A percentile compares a stretch with the other conserved stretches of the same genome.
These are phyloP conservation scores for Colletotrichum spinosum DNA, from an alignment of 2,329 filamentous ascomycete species.

Conservation along the genomic window DNA sequence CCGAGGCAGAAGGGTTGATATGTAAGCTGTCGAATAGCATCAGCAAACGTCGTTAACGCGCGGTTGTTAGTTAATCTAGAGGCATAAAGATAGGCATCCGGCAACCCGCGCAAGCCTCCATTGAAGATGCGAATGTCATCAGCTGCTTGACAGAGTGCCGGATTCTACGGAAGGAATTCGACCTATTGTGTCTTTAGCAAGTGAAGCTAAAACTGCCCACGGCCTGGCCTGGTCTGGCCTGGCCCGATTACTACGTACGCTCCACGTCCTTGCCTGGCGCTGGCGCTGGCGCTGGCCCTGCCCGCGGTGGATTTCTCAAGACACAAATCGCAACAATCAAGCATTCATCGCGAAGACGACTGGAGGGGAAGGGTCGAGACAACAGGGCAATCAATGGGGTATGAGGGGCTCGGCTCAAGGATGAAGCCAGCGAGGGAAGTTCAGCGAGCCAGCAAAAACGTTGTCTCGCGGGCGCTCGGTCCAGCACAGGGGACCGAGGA, in stretches of 20 bases:
- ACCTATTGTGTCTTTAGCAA: no score
- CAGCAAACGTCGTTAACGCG: neutral
- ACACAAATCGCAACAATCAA: no score
- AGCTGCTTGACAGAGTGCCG: neutral
- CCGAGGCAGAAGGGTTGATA: no score
- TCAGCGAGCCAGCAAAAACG: constrained; percentile 27
- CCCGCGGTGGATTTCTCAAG: constrained; percentile 10
- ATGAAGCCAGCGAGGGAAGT: constrained; percentile 25
- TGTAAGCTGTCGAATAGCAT: no score
- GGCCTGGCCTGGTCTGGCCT: no score
- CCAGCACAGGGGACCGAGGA: constrained; percentile 17
- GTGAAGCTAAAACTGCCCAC: no score
- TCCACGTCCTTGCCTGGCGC: neutral
- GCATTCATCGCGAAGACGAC: constrained; percentile 4
- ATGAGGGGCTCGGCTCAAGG: constrained; percentile 30
- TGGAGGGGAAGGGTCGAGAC: constrained; percentile 25
- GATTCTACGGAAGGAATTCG: constrained; percentile 11
- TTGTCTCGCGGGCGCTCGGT: constrained; percentile 29
- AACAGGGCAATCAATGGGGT: constrained; percentile 32
- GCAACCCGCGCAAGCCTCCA: constrained; percentile 1
- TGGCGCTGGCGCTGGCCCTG: constrained; percentile 4
- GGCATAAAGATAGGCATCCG: constrained; percentile 2
- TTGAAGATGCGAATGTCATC: constrained; percentile 15
- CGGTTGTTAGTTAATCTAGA: neutral
- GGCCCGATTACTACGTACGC: no score